phyloP scores from a whole-genome alignment of 306 rosid species.

The Acacia acuminata region DNA sequence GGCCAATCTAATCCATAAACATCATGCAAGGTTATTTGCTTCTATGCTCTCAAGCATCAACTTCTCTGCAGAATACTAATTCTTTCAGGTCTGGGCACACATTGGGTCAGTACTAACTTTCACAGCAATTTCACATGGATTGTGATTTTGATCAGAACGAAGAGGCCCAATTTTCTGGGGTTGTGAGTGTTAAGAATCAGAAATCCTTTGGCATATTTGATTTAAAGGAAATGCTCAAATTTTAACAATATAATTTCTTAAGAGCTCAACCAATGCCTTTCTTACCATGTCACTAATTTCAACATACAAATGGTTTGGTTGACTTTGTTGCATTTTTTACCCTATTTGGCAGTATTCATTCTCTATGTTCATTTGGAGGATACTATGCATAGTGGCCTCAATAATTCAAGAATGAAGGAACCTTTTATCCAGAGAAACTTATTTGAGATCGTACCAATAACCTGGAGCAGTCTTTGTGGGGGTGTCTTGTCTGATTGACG shows the following conservation, averaged over 20 bases:
- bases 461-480: constrained; percentile 79
- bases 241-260: background rate
- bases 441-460: constrained; percentile 73
- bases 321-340: background rate
- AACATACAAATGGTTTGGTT: background rate
- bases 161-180: background rate
- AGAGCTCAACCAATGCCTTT: background rate
- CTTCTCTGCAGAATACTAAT: background rate
- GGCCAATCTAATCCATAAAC: background rate
- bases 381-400: constrained; percentile 1
- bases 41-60: background rate
- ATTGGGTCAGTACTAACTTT: background rate
- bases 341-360: background rate
- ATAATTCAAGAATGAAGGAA: constrained; percentile 25
- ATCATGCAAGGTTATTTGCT: background rate
- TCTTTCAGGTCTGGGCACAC: background rate
- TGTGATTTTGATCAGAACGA: background rate
- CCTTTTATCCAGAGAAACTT: constrained; percentile 13
- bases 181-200: background rate
- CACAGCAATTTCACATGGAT: background rate
- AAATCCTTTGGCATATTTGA: background rate
- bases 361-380: background rate
- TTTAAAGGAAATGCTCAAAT: background rate
- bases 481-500: constrained; percentile 72
- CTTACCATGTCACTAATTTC: background rate